Conservation (phyloP, 129 eudicot species). For the Pulicaria dysenterica region DNA sequence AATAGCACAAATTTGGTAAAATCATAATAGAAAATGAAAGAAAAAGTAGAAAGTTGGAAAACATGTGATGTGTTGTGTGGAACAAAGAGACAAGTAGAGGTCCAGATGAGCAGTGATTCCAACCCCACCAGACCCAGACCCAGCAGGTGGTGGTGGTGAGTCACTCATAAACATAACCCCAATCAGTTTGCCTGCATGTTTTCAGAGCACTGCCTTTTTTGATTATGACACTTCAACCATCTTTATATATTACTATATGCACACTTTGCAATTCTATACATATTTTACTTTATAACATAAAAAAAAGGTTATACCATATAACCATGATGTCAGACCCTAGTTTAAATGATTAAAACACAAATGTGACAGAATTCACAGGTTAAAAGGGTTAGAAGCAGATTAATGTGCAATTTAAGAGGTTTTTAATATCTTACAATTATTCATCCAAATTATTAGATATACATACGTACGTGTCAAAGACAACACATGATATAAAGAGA, state of each 20-base stretch:
- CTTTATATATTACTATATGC: background rate
- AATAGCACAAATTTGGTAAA: background rate
- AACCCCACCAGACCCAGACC: slow-evolving; percentile 40
- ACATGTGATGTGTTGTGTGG: slow-evolving; percentile 40
- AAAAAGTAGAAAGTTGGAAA: slow-evolving; percentile 36
- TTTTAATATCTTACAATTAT: too few relatives aligned
- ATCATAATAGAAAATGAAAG: background rate
- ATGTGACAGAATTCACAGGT: background rate
- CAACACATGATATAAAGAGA: too few relatives aligned
- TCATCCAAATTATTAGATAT: too few relatives aligned
- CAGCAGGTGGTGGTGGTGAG: slow-evolving; percentile 41
- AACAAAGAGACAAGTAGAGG: slow-evolving; percentile 38
- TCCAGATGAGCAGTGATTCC: slow-evolving; percentile 38
- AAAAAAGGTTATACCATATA: background rate
- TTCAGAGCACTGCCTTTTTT: slow-evolving; percentile 47
- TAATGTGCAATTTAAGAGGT: too few relatives aligned
- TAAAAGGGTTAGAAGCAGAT: background rate
- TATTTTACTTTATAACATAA: too few relatives aligned
- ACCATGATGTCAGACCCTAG: slow-evolving; percentile 16
- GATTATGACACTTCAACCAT: slow-evolving; percentile 47
- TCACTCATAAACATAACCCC: slow-evolving; percentile 50
- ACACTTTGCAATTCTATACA: background rate
- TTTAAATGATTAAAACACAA: slow-evolving; percentile 16
- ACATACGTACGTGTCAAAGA: too few relatives aligned
- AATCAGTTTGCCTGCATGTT: slow-evolving; percentile 48